Percentiles rank a stretch among this genome's conserved stretches.
phyloP scores from a whole-genome alignment of 1,284 basidiomycete genomes.

The Austroboletus niveus region DNA sequence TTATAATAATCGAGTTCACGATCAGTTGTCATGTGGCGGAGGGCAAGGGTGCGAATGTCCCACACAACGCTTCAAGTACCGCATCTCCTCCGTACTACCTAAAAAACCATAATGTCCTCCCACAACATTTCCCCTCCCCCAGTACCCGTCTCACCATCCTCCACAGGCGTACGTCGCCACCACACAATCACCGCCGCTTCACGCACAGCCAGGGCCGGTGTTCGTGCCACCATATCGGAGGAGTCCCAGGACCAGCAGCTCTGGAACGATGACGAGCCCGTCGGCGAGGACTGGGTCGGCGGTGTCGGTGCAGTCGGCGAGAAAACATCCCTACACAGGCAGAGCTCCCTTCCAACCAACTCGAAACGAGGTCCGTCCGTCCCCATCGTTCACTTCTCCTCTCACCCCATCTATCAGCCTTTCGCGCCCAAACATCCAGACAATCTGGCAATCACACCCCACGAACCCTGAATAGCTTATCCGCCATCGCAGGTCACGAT shows the following conservation, averaged over 20 bases:
- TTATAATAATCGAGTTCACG: slow-evolving; percentile 1
- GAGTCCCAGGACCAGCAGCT: slow-evolving; percentile 60
- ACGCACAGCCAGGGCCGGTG: slow-evolving; percentile 55
- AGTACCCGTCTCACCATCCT: slow-evolving; percentile 40
- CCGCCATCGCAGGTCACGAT: slow-evolving; percentile 78
- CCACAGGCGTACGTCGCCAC: slow-evolving; percentile 62
- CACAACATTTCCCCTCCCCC: slow-evolving; percentile 34
- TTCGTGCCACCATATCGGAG: slow-evolving; percentile 66
- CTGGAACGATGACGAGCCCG: slow-evolving; percentile 74
- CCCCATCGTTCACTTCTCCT: slow-evolving; percentile 3
- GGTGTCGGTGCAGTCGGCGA: slow-evolving; percentile 78
- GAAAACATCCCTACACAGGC: slow-evolving; percentile 74
- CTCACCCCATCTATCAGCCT: slow-evolving; percentile 34
- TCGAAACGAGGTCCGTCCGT: slow-evolving; percentile 67
- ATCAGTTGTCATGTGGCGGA: slow-evolving; percentile 22
- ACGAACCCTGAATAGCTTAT: slow-evolving; percentile 74
- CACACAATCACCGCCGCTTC: slow-evolving; percentile 81
- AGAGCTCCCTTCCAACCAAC: slow-evolving; percentile 75
- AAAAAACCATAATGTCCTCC: slow-evolving; percentile 10
- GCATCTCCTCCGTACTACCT: slow-evolving; percentile 2
- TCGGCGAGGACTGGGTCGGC: slow-evolving; percentile 76
- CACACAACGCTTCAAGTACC: not conserved
- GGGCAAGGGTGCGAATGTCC: slow-evolving; percentile 24
- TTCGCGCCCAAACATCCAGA: slow-evolving; percentile 47
- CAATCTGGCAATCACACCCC: slow-evolving; percentile 63